Evolutionary conservation across 345 rosid genomes (phyloP).

Genomic region (Excoecaria cochinchinensis): DNA sequence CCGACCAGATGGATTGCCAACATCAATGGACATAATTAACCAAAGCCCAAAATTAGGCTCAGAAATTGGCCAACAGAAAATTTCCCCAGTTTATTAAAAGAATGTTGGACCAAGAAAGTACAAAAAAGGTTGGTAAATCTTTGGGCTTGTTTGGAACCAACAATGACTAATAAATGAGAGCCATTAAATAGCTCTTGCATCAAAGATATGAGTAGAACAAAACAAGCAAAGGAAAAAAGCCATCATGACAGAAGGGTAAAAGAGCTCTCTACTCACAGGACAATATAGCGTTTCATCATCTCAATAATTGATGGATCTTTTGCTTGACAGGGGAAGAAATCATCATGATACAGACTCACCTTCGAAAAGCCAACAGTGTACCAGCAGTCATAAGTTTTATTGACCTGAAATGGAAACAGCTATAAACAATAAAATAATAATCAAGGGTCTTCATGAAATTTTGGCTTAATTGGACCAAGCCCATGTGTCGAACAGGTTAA

Average conservation of each 20-base stretch:
- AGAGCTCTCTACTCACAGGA: slow-evolving; percentile 55
- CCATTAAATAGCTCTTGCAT: not conserved
- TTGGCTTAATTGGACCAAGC: not conserved
- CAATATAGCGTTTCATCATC: slow-evolving; percentile 47
- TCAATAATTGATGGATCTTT: slow-evolving; percentile 57
- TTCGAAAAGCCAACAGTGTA: slow-evolving; percentile 57
- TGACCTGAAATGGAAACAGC: slow-evolving; percentile 49
- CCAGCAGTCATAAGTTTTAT: slow-evolving; percentile 93
- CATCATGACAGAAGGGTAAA: not conserved
- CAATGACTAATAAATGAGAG: not conserved
- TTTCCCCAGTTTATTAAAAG: not conserved
- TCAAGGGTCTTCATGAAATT: not conserved
- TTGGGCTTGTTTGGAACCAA: not conserved
- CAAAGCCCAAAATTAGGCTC: not conserved
- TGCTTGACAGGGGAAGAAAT: slow-evolving; percentile 67
- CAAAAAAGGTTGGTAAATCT: not conserved
- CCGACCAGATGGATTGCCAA: not conserved
- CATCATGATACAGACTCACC: slow-evolving; percentile 67
- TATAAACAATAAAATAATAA: not conserved
- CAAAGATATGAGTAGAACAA: not conserved
- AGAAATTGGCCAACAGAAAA: not conserved
- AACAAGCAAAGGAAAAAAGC: not conserved
- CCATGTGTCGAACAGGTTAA: not conserved
- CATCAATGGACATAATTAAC: not conserved
- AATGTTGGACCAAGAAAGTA: not conserved